phyloP scores from a whole-genome alignment of 1,284 basidiomycete genomes.

The Cryptococcus sp. region DNA sequence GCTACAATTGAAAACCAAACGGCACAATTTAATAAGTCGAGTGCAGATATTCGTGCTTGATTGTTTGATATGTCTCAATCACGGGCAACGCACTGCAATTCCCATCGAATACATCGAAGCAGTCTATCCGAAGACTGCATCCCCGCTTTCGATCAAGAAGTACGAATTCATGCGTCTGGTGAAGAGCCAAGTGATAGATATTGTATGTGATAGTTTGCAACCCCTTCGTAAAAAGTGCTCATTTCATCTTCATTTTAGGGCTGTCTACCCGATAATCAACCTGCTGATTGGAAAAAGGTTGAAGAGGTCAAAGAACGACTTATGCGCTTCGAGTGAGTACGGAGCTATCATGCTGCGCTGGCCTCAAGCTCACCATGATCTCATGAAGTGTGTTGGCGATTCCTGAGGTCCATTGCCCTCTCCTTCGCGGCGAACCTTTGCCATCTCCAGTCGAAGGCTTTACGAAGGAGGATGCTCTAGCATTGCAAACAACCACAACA shows the following conservation, averaged over 20 bases:
- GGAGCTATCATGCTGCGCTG: neutral
- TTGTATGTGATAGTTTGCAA: conserved; percentile 19
- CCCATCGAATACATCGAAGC: conserved; percentile 42
- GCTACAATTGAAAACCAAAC: neutral
- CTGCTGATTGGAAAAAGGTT: conserved; percentile 33
- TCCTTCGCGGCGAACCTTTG: conserved; percentile 29
- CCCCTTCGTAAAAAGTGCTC: neutral
- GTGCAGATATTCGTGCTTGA: conserved; percentile 35
- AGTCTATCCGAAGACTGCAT: conserved; percentile 26
- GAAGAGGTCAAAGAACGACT: conserved; percentile 26
- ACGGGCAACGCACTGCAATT: conserved; percentile 42
- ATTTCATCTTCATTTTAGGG: conserved; percentile 16
- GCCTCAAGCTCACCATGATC: neutral
- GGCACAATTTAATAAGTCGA: neutral
- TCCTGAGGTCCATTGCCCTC: conserved; percentile 36
- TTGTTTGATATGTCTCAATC: conserved; percentile 43
- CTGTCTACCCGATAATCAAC: conserved; percentile 35
- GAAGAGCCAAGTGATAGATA: conserved; percentile 36
- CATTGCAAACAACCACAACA: conserved; percentile 26
- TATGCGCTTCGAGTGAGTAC: conserved; percentile 33
- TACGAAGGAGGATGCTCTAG: conserved; percentile 16
- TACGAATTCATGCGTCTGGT: conserved; percentile 42
- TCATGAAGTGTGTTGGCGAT: conserved; percentile 10
- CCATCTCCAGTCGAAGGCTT: conserved; percentile 25
- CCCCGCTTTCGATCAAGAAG: conserved; percentile 23